A percentile compares a stretch with the other conserved stretches of the same genome.
These are phyloP conservation scores for Acanthamoeba sp. DNA, from an alignment of 208 protist species.

Conservation along the genomic window DNA sequence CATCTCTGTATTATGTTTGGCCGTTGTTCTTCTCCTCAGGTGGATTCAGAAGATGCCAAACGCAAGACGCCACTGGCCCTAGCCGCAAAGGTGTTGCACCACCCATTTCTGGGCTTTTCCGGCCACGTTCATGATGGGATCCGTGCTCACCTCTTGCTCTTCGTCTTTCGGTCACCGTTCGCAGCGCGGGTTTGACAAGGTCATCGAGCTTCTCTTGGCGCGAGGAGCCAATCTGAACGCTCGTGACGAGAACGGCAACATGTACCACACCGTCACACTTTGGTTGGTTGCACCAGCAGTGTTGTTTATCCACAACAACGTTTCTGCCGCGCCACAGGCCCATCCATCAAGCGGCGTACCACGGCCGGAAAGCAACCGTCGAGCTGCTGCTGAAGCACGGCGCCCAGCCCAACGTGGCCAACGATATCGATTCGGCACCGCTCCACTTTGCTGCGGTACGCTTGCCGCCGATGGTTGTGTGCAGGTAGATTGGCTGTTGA, in stretches of 20 bases:
- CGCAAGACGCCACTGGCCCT: conserved; percentile 47
- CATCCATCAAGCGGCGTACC: conserved; percentile 61
- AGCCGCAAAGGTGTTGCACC: conserved; percentile 17
- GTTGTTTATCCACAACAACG: neutral
- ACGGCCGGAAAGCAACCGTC: conserved; percentile 14
- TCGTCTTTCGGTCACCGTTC: no score
- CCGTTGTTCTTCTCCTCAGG: neutral
- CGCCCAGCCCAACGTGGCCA: neutral
- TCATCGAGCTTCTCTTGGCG: conserved; percentile 25
- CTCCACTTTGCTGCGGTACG: conserved; percentile 70
- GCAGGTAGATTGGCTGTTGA: no score
- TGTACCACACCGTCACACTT: neutral
- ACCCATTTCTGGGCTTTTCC: no score
- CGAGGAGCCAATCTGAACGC: conserved; percentile 6
- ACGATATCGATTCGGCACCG: conserved; percentile 54
- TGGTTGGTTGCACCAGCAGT: no score
- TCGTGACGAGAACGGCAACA: conserved; percentile 70
- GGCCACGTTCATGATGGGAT: no score
- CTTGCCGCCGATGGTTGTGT: neutral
- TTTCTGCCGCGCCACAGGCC: neutral
- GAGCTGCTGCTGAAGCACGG: conserved; percentile 16
- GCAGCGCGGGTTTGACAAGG: conserved; percentile 28
- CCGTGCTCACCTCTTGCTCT: no score
- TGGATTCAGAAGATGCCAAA: conserved; percentile 59
- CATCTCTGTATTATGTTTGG: no score